Conservation (phyloP, 2,329 filamentous ascomycete genomes). For the Albophoma yamanashiensis region DNA sequence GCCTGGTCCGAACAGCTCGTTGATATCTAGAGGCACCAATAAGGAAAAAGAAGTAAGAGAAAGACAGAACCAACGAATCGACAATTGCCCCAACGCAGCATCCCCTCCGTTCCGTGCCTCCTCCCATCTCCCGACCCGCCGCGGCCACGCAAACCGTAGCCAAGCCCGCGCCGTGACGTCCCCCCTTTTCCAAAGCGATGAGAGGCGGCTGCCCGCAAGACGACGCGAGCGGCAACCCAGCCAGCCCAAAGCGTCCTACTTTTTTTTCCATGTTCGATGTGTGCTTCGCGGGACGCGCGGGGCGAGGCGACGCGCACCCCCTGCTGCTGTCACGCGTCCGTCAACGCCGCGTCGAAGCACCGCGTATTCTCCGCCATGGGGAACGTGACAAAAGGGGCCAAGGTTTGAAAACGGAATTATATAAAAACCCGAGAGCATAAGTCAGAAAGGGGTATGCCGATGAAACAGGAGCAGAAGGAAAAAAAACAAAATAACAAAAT, state of each 20-base stretch:
- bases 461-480: neutral
- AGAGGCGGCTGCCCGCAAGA: neutral
- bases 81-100: neutral
- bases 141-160: neutral
- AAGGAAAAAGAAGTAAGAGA: neutral
- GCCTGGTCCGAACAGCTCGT: neutral
- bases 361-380: neutral
- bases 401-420: neutral
- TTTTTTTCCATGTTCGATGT: neutral
- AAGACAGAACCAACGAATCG: fast-evolving
- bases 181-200: neutral
- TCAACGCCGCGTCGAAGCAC: neutral
- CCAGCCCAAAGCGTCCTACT: neutral
- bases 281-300: neutral
- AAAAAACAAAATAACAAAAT: neutral
- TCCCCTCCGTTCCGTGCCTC: neutral
- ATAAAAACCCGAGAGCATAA: neutral
- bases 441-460: neutral
- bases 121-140: neutral
- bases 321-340: neutral
- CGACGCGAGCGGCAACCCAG: neutral
- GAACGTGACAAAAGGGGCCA: neutral
- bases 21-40: neutral
- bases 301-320: neutral
- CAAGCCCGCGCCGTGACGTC: neutral